phyloP scores from a whole-genome alignment of 202 grass and related monocot genomes.

The Dendrocalamus latiflorus region DNA sequence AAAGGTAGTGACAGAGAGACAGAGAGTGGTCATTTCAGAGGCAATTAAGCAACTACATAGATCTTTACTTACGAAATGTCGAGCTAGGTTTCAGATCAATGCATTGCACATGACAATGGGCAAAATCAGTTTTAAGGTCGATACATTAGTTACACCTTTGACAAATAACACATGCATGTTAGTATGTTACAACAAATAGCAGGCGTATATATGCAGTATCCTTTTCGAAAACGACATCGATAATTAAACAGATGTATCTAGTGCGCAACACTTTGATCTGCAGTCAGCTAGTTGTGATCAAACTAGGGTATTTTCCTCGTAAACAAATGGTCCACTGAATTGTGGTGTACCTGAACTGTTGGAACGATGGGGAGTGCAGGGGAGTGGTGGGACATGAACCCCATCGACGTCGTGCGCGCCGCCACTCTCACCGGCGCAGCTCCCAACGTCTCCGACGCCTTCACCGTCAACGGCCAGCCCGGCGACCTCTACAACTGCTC shows the following conservation, averaged over 20 bases:
- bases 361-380: conserved; percentile 13
- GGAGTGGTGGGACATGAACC: conserved; percentile 90
- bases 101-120: too few relatives aligned
- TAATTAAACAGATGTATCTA: not conserved
- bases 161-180: too few relatives aligned
- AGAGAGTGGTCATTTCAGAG: too few relatives aligned
- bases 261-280: not conserved
- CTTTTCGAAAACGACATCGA: too few relatives aligned
- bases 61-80: too few relatives aligned
- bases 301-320: not conserved
- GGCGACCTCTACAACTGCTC: conserved; percentile 92
- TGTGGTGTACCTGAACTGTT: not conserved
- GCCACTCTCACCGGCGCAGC: conserved; percentile 66
- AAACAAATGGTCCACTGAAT: not conserved
- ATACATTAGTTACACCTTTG: too few relatives aligned
- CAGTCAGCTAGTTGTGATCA: not conserved
- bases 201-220: too few relatives aligned
- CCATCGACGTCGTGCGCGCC: conserved; percentile 64
- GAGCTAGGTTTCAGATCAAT: too few relatives aligned
- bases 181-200: too few relatives aligned
- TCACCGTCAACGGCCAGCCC: conserved; percentile 91
- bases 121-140: too few relatives aligned
- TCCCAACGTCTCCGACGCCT: conserved; percentile 75
- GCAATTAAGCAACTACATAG: too few relatives aligned
- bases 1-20: too few relatives aligned